A percentile compares a stretch with the other conserved stretches of the same genome.
phyloP scores from a whole-genome alignment of 2,329 filamentous ascomycete genomes.

The Fusarium compactum region DNA sequence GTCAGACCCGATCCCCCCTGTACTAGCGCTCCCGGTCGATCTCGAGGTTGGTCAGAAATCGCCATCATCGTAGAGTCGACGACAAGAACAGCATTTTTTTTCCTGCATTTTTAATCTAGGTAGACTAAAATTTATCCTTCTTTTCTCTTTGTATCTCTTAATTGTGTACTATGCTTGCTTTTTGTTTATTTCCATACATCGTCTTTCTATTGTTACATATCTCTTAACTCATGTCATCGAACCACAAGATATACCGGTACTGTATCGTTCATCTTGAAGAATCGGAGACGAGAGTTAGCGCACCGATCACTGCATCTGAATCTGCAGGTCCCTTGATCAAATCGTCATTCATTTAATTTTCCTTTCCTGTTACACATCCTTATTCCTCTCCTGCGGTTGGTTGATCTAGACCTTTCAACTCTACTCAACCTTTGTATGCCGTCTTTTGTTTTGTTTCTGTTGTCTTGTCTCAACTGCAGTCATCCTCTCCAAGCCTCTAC shows the following conservation, averaged over 20 bases:
- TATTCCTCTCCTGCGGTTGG: constrained; percentile 4
- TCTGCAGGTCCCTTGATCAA: constrained; percentile 21
- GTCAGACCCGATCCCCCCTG: not conserved
- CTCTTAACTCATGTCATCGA: not conserved
- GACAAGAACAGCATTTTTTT: not conserved
- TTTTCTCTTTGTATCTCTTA: too few relatives aligned
- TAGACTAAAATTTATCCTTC: too few relatives aligned
- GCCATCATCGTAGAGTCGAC: too few relatives aligned
- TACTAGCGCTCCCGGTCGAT: too few relatives aligned
- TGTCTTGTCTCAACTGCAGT: constrained; percentile 23
- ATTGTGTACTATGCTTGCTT: not conserved
- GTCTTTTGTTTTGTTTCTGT: not conserved
- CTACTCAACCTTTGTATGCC: not conserved
- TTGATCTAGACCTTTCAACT: not conserved
- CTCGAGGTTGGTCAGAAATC: too few relatives aligned
- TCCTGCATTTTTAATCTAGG: not conserved
- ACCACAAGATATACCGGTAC: constrained; percentile 1
- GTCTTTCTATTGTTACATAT: not conserved
- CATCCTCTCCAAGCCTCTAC: not conserved
- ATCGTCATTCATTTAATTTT: constrained; percentile 15
- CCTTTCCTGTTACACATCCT: constrained; percentile 1
- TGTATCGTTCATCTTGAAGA: constrained; percentile 16
- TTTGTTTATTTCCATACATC: not conserved
- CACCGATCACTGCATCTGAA: constrained; percentile 20
- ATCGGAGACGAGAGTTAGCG: constrained; percentile 20